These are phyloP conservation scores for Torrubiella hemipterigena DNA, from an alignment of 2,329 filamentous ascomycete species.

Conservation along the genomic window DNA sequence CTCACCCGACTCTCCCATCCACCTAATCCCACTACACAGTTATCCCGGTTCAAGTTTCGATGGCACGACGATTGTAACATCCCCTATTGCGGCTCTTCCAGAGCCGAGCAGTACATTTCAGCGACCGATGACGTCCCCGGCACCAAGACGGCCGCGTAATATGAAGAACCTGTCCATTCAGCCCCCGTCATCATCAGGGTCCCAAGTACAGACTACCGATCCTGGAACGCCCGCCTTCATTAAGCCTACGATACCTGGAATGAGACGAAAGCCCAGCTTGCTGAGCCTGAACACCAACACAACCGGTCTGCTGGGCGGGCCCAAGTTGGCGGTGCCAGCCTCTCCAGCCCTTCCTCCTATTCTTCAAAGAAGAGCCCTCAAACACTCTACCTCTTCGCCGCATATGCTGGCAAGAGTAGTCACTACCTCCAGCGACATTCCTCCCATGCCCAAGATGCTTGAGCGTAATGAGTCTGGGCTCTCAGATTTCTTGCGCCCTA, in stretches of 20 bases:
- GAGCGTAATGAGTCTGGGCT: constrained; percentile 48
- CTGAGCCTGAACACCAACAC: constrained; percentile 65
- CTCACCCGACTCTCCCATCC: constrained; percentile 80
- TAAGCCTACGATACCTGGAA: constrained; percentile 60
- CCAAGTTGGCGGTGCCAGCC: constrained; percentile 40
- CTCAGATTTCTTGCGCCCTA: constrained; percentile 44
- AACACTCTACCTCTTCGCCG: constrained; percentile 56
- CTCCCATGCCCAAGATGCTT: constrained; percentile 46
- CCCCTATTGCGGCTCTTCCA: constrained; percentile 26
- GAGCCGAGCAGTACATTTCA: constrained; percentile 26
- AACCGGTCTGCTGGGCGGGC: constrained; percentile 40
- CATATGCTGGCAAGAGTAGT: constrained; percentile 50
- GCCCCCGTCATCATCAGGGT: constrained; percentile 38
- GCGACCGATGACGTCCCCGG: constrained; percentile 55
- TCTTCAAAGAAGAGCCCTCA: constrained; percentile 48
- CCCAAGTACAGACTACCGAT: constrained; percentile 44
- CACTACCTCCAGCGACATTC: constrained; percentile 43
- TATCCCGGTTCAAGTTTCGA: constrained; percentile 52
- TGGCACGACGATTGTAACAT: constrained; percentile 9
- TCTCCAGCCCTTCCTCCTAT: constrained; percentile 47
- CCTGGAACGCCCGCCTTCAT: constrained; percentile 68
- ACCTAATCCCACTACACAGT: constrained; percentile 57
- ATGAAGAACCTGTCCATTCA: constrained; percentile 78
- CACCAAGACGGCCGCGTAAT: constrained; percentile 63
- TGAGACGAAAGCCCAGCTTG: constrained; percentile 65